Conservation (phyloP, 176 grass and related monocot genomes). For the Puya raimondii region DNA sequence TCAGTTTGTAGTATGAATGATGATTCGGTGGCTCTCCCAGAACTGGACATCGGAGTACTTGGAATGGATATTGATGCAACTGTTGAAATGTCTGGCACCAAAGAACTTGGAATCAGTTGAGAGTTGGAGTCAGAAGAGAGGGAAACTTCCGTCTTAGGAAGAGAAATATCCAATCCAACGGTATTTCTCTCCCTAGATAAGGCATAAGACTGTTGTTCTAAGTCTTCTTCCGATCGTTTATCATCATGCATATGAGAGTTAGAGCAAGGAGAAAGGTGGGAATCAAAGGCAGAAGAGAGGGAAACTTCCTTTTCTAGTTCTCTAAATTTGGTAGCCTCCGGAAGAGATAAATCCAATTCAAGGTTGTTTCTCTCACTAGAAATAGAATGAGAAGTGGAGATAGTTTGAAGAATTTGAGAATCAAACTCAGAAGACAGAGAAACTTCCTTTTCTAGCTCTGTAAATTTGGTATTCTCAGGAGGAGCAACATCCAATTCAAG, state of each 20-base stretch:
- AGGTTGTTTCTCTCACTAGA: too few species aligned
- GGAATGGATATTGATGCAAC: conserved; percentile 15
- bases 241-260: too few species aligned
- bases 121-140: not conserved
- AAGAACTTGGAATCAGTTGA: conserved; percentile 1
- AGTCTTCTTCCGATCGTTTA: too few species aligned
- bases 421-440: not conserved
- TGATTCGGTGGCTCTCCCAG: not conserved
- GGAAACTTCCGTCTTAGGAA: too few species aligned
- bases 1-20: conserved; percentile 12
- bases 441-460: not conserved
- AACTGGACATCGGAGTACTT: conserved; percentile 12
- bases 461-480: not conserved
- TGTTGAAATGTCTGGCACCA: conserved; percentile 14
- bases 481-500: not conserved
- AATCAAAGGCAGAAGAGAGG: not conserved
- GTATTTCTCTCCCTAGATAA: too few species aligned
- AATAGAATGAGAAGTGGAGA: too few species aligned
- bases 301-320: not conserved
- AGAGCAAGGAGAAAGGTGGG: too few species aligned
- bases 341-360: not conserved
- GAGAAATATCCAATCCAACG: too few species aligned
- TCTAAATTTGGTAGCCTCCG: not conserved
- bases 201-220: too few species aligned
- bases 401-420: not conserved